These are phyloP conservation scores for Anacardium occidentale DNA, from an alignment of 345 rosid genomes.

Conservation along the genomic window DNA sequence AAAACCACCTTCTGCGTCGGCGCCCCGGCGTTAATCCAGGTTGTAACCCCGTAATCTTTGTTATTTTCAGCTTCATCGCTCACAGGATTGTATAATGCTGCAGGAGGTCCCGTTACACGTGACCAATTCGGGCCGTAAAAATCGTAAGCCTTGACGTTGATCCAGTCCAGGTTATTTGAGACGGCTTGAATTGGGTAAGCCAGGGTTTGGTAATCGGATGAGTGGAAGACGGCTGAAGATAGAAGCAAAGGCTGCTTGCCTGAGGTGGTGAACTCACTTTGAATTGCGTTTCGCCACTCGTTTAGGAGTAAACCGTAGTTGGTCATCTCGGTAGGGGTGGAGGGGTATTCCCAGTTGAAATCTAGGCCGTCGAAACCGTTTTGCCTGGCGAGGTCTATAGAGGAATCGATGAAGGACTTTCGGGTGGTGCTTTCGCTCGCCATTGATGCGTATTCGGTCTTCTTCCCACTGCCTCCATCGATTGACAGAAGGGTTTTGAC, in stretches of 20 bases:
- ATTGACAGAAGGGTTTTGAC: conserved; percentile 60
- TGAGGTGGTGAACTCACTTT: conserved; percentile 35
- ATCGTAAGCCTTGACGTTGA: conserved; percentile 51
- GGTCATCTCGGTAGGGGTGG: conserved; percentile 37
- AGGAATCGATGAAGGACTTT: conserved; percentile 53
- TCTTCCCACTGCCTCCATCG: conserved; percentile 45
- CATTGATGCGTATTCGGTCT: conserved; percentile 40
- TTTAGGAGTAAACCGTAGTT: conserved; percentile 37
- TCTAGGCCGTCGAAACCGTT: conserved; percentile 62
- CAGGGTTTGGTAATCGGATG: background rate
- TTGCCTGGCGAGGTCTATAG: conserved; percentile 45
- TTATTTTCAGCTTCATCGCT: conserved; percentile 9
- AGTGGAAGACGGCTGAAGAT: conserved; percentile 16
- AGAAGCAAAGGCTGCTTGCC: conserved; percentile 38
- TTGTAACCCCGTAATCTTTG: no score
- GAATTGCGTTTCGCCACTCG: conserved; percentile 51
- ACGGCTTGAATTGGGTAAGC: conserved; percentile 44
- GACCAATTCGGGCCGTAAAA: conserved; percentile 54
- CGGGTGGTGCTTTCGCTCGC: conserved; percentile 46
- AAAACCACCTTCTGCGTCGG: no score
- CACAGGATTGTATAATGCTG: conserved; percentile 33
- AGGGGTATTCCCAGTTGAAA: conserved; percentile 61
- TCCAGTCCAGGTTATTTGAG: conserved; percentile 9
- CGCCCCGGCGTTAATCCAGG: no score
- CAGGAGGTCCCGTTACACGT: conserved; percentile 49